A percentile compares a stretch with the other conserved stretches of the same genome.
Conservation (phyloP, 129 eudicot species). For the Lactuca saligna region DNA sequence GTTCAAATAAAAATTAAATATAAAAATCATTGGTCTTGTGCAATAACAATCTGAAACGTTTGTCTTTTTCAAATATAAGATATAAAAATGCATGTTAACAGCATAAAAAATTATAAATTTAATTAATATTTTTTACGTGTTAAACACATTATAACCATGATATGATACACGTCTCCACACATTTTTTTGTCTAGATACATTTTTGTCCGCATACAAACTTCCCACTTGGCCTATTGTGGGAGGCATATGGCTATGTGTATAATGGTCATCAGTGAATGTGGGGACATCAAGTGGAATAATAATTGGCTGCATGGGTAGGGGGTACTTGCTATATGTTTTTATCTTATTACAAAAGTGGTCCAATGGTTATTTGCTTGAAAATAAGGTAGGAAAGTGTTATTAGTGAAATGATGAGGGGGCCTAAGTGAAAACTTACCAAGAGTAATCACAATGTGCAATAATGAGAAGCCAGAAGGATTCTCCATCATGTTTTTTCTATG, state of each 20-base stretch:
- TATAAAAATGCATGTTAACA: too few relatives aligned
- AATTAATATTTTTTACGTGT: too few relatives aligned
- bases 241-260: slow-evolving; percentile 6
- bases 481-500: slow-evolving; percentile 16
- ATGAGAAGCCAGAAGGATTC: slow-evolving; percentile 11
- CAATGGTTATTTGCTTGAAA: slow-evolving; percentile 13
- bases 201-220: neutral
- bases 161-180: neutral
- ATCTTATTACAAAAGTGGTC: slow-evolving; percentile 10
- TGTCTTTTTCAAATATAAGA: too few relatives aligned
- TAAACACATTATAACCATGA: too few relatives aligned
- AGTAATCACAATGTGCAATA: slow-evolving; percentile 5
- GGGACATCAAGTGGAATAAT: slow-evolving; percentile 23
- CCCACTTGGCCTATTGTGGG: slow-evolving; percentile 14
- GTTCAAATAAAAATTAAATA: too few relatives aligned
- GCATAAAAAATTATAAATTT: too few relatives aligned
- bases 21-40: neutral
- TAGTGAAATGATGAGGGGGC: slow-evolving; percentile 19
- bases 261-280: neutral
- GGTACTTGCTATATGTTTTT: neutral
- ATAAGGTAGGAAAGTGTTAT: slow-evolving; percentile 12
- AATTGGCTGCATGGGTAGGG: slow-evolving; percentile 28
- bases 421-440: neutral
- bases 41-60: neutral
- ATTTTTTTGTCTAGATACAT: neutral